Conservation (phyloP, 2,329 filamentous ascomycete genomes). For the Xylaria sp. region DNA sequence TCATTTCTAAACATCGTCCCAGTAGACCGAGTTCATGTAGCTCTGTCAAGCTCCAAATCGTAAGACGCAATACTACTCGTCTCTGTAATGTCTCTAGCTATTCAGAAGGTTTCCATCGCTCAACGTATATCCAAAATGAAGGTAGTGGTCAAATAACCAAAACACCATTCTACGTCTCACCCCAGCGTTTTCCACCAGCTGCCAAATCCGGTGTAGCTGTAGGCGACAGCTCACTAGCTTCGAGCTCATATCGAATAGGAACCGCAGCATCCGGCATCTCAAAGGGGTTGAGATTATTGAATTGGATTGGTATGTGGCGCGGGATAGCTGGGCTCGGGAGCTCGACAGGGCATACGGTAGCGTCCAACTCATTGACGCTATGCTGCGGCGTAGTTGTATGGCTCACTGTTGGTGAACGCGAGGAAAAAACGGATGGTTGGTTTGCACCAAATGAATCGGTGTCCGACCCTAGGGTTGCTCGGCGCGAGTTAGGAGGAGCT, state of each 20-base stretch:
- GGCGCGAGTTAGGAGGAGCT: not conserved
- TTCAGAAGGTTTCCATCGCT: not conserved
- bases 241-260: not conserved
- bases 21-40: not conserved
- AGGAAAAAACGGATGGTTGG: slow-evolving; percentile 17
- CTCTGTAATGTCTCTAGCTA: not conserved
- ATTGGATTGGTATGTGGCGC: slow-evolving; percentile 6
- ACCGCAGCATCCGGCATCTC: slow-evolving; percentile 8
- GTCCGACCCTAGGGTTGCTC: slow-evolving; percentile 16
- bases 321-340: slow-evolving; percentile 32
- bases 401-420: not conserved
- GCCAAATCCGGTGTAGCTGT: not conserved
- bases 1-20: not conserved
- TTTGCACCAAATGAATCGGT: slow-evolving; percentile 9
- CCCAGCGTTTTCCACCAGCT: not conserved
- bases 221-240: slow-evolving; percentile 16
- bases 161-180: not conserved
- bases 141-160: not conserved
- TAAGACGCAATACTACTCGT: not conserved
- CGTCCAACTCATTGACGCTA: slow-evolving; percentile 15
- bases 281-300: slow-evolving; percentile 12
- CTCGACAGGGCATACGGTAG: slow-evolving; percentile 11
- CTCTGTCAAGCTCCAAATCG: too few species aligned
- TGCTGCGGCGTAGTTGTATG: slow-evolving; percentile 22
- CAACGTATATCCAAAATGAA: not conserved